Evolutionary conservation across 768 basidiomycete genomes (phyloP).

Genomic region (Serpula lacrymans): DNA sequence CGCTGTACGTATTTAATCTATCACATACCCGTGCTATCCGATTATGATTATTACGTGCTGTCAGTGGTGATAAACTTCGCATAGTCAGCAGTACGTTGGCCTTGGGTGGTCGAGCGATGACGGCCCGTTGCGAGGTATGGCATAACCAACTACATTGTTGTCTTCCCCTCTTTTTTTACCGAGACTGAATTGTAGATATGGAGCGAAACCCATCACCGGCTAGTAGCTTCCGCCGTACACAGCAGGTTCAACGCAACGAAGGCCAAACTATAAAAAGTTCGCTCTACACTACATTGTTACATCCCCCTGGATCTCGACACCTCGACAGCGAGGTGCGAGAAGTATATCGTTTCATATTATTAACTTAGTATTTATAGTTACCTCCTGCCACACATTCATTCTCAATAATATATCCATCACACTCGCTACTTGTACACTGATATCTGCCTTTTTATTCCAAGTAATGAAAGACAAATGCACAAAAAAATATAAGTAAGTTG

Average conservation of each 20-base stretch:
- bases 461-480: too few relatives aligned
- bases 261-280: neutral
- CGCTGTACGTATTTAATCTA: conserved; percentile 25
- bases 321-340: too few relatives aligned
- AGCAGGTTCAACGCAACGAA: conserved; percentile 38
- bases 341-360: too few relatives aligned
- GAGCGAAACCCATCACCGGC: conserved; percentile 48
- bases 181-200: conserved; percentile 40
- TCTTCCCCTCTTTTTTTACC: neutral
- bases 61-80: conserved; percentile 47
- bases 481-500: too few relatives aligned
- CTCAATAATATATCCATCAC: too few relatives aligned
- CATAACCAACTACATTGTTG: neutral
- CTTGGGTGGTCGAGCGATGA: conserved; percentile 43
- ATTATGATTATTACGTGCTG: neutral
- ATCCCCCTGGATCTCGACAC: too few relatives aligned
- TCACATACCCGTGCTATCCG: neutral
- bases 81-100: conserved; percentile 52
- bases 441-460: too few relatives aligned
- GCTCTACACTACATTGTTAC: too few relatives aligned
- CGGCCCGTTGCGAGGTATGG: conserved; percentile 48
- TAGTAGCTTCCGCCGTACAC: conserved; percentile 54
- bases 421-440: too few relatives aligned
- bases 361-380: too few relatives aligned
- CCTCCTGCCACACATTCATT: too few relatives aligned